These are phyloP conservation scores for Lentinula novae-zelandiae DNA, from an alignment of 1,284 basidiomycete genomes.

Conservation along the genomic window DNA sequence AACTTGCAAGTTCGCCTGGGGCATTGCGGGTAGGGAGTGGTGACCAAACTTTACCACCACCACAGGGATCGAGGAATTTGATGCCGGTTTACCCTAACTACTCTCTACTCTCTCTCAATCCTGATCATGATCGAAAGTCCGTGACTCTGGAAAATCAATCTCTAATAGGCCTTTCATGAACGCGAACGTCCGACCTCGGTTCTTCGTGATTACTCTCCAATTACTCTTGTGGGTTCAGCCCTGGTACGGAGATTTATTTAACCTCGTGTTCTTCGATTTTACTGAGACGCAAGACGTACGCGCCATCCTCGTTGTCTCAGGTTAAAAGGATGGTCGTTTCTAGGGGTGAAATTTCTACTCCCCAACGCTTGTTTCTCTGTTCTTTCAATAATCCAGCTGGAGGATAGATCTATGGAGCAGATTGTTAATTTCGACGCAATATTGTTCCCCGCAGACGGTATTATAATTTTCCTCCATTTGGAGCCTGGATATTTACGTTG, in stretches of 20 bases:
- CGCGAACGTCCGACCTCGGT: background rate
- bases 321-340: slow-evolving; percentile 3
- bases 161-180: background rate
- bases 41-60: background rate
- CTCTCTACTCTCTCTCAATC: background rate
- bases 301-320: slow-evolving; percentile 28
- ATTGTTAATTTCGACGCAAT: slow-evolving; percentile 53
- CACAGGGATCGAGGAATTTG: no score
- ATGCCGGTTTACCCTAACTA: no score
- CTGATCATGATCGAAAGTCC: slow-evolving; percentile 12
- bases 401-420: slow-evolving; percentile 1
- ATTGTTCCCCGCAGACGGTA: slow-evolving; percentile 60
- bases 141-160: background rate
- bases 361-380: background rate
- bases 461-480: background rate
- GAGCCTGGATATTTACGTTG: background rate
- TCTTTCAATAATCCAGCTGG: background rate
- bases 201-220: background rate
- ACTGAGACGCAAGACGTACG: slow-evolving; percentile 19
- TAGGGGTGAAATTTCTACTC: background rate
- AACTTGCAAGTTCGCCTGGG: background rate
- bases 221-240: slow-evolving; percentile 7
- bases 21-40: background rate
- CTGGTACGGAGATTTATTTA: slow-evolving; percentile 20
- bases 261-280: slow-evolving; percentile 21